These are phyloP conservation scores for Hibiscus trionum DNA, from an alignment of 345 rosid species.

Conservation along the genomic window DNA sequence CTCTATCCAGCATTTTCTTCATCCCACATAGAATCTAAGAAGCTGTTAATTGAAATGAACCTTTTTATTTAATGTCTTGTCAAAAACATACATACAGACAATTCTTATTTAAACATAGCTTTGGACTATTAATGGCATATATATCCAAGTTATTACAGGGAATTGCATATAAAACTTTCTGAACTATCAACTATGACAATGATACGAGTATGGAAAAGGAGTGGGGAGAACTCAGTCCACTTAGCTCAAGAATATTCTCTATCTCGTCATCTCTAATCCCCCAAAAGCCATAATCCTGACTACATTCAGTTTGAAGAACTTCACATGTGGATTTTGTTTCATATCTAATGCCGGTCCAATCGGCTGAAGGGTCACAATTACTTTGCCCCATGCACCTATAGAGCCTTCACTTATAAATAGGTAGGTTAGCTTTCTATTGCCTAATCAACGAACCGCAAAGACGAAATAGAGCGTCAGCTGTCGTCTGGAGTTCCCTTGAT, in stretches of 20 bases:
- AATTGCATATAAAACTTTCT: not conserved
- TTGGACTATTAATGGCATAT: not conserved
- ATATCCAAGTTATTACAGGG: not conserved
- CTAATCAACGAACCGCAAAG: not conserved
- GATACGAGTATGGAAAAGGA: not conserved
- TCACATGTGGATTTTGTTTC: not conserved
- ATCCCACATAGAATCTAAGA: not conserved
- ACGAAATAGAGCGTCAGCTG: conserved; percentile 14
- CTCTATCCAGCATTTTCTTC: not conserved
- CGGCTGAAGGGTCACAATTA: not conserved
- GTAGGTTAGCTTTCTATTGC: not conserved
- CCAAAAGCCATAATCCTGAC: not conserved
- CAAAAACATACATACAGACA: not conserved
- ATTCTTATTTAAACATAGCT: not conserved
- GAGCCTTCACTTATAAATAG: not conserved
- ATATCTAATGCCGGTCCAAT: too few relatives aligned
- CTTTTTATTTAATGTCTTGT: not conserved
- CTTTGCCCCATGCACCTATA: not conserved
- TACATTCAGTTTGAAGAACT: not conserved
- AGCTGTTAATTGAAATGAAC: not conserved
- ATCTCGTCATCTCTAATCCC: not conserved
- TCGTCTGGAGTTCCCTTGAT: conserved; percentile 30
- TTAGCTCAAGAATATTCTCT: not conserved
- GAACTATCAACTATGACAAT: not conserved
- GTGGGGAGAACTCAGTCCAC: conserved; percentile 1